Base-by-base conservation (phyloP, 805 yeast species). In the Yarrowia sp. region DNA sequence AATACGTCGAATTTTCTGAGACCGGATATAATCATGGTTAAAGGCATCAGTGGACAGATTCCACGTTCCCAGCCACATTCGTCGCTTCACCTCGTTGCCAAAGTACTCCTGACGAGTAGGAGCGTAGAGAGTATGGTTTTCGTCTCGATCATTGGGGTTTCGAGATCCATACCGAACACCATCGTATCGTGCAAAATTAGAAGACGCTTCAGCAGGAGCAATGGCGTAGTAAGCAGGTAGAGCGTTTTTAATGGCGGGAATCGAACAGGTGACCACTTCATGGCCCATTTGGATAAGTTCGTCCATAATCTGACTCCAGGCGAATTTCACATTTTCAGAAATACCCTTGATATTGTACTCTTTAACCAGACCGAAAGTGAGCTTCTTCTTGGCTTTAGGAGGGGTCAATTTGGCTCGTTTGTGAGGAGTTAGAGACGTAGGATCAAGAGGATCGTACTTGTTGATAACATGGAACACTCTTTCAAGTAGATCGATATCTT, bases 141-240 rank as follows among this genome's bases (percentile, higher is more conserved):
- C 28, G 28, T 22, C 74, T 44, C 48, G 65, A 65, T 75, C 74
- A 1, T 69, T 67, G 35, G 71, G 74, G 0, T 82, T 78, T 42
- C 89, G 78, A 65, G 72, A 75, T 0, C 98, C 98, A 73, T 87
- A 95, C 65, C 98, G 79, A 18, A 92, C 78, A 2, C 99, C 99
- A 75, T 95, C 99, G 72, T 83, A 95, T 36, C 98, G 80, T 1
- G 97, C 84, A 57, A 95, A 80, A 72, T 95, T 95, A 0, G 98
- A 93, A 0, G 96, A 87, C 0, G 98, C 98, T 72, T 95, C 99
- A 0, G 97, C 89, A 0, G 97, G 89, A 1, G 95, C 92, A 41
- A 96, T 70, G 0, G 97, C 89, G 73, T 89, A 93, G 75, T 95
- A 95, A 0, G 91, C 84, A 32, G 96, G 92, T 15, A 95, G 76